Evolutionary conservation across 345 rosid genomes (phyloP), one percentile per base, ranked within the genome.

Genomic region (Clausena lansium): DNA sequence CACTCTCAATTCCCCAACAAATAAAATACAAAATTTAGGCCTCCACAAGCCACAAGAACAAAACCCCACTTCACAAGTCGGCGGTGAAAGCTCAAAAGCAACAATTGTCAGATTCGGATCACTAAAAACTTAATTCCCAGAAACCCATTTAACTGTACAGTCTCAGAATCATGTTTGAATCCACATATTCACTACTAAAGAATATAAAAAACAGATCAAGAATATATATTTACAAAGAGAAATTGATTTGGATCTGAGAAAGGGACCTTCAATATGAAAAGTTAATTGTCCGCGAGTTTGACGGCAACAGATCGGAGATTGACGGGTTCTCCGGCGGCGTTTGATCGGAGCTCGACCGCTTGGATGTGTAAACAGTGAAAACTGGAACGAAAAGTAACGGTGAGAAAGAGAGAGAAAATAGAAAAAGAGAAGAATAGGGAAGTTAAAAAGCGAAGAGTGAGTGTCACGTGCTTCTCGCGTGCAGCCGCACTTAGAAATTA

Each of bases 211-310:
- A 75, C 62, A 64, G 62, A 63, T 64, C 62, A 32, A 75, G 47
- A 64, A 20, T 14, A 33, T n/a, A 50, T 22, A 47, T 64, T 61
- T 54, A 11, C 69, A 32, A 64, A 4, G 10, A 28, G n/a, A 13
- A n/a, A 6, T 14, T 32, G 62, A 50, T 63, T 75, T 63, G 77
- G 70, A 75, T 75, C 70, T 63, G 45, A 65, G 45, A 64, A 75
- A 50, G 15, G 27, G 38, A 75, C 78, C 71, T 64, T 50, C 8
- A 4, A 9, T 35, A 41, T 6, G 50, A 75, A 8, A n/a, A 75
- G 24, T 11, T 32, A 72, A 19, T 50, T 32, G 4, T 15, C 33
- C 15, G 10, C 25, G 4, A 22, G 61, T 52, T 70, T 52, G 28
- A 32, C 27, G 10, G 33, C 50, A 2, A 15, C 50, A 75, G 6